Evolutionary conservation across 495 filamentous ascomycete species (phyloP).

Genomic region (Xeromyces bisporus): DNA sequence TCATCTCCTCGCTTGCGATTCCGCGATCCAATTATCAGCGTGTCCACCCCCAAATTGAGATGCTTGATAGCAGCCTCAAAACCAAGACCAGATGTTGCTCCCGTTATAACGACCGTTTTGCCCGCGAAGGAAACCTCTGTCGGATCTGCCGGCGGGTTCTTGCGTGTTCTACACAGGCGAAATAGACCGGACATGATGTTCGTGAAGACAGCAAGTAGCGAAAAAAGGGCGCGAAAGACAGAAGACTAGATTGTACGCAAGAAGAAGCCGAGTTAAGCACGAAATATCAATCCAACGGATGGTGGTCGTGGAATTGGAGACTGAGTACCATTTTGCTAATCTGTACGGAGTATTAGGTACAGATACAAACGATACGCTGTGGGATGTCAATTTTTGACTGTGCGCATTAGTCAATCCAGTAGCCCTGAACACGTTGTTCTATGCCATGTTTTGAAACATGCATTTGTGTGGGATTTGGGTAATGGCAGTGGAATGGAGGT

Average conservation of each 20-base stretch:
- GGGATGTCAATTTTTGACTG: too few relatives aligned
- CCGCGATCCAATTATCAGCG: slow-evolving; percentile 27
- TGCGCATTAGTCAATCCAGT: too few relatives aligned
- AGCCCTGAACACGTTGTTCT: too few relatives aligned
- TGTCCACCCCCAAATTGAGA: slow-evolving; percentile 23
- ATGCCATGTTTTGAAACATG: too few relatives aligned
- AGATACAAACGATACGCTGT: too few relatives aligned
- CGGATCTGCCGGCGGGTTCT: slow-evolving; percentile 21
- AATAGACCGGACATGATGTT: slow-evolving; percentile 19
- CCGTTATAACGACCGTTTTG: slow-evolving; percentile 40
- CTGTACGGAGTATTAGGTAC: too few relatives aligned
- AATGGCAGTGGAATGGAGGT: not conserved
- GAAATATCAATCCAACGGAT: not conserved
- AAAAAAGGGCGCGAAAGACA: not conserved
- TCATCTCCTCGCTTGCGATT: slow-evolving; percentile 27
- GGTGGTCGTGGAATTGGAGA: not conserved
- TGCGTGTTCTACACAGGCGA: slow-evolving; percentile 23
- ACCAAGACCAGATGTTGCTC: slow-evolving; percentile 35
- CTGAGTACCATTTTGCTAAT: not conserved
- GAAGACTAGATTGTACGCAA: too few relatives aligned
- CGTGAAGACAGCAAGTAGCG: not conserved
- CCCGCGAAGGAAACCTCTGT: slow-evolving; percentile 22
- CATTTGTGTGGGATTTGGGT: too few relatives aligned
- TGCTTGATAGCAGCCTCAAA: slow-evolving; percentile 31
- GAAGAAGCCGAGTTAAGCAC: not conserved